These are phyloP conservation scores for Shiraia bambusicola DNA, from an alignment of 2,329 filamentous ascomycete genomes.

Conservation along the genomic window DNA sequence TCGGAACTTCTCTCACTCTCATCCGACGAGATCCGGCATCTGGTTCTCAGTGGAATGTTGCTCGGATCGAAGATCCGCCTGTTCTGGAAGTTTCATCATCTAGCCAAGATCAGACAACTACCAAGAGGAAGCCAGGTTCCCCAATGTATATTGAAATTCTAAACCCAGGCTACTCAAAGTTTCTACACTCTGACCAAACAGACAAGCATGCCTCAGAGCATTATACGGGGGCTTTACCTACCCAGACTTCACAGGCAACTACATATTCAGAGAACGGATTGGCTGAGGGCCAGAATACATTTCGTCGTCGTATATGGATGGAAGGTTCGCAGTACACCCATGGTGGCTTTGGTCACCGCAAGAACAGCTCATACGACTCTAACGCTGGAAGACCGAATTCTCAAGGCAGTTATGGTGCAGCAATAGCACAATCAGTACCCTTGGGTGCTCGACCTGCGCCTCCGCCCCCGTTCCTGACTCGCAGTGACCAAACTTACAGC, in stretches of 20 bases:
- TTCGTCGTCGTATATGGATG: conserved; percentile 52
- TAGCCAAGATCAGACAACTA: conserved; percentile 27
- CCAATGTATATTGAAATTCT: conserved; percentile 57
- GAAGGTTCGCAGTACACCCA: conserved; percentile 46
- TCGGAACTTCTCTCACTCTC: conserved; percentile 46
- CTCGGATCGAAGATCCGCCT: conserved; percentile 50
- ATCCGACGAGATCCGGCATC: conserved; percentile 54
- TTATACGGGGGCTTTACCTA: conserved; percentile 18
- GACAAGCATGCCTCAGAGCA: conserved; percentile 12
- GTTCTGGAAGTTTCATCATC: conserved; percentile 50
- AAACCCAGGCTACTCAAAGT: conserved; percentile 62
- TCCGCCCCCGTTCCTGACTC: conserved; percentile 21
- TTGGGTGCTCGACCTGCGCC: conserved; percentile 15
- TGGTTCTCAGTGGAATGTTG: conserved; percentile 55
- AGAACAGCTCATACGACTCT: conserved; percentile 35
- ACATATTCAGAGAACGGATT: conserved; percentile 1
- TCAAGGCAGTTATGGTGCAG: conserved; percentile 21
- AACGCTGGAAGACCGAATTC: conserved; percentile 23
- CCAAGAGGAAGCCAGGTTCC: conserved; percentile 42
- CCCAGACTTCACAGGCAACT: conserved; percentile 9
- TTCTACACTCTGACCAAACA: conserved; percentile 43
- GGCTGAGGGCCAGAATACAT: conserved; percentile 29
- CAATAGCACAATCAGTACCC: conserved; percentile 13
- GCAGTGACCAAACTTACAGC: conserved; percentile 30
- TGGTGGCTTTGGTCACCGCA: conserved; percentile 45